Evolutionary conservation across 2,329 filamentous ascomycete genomes (phyloP).

Genomic region (Fusarium euwallaceae): DNA sequence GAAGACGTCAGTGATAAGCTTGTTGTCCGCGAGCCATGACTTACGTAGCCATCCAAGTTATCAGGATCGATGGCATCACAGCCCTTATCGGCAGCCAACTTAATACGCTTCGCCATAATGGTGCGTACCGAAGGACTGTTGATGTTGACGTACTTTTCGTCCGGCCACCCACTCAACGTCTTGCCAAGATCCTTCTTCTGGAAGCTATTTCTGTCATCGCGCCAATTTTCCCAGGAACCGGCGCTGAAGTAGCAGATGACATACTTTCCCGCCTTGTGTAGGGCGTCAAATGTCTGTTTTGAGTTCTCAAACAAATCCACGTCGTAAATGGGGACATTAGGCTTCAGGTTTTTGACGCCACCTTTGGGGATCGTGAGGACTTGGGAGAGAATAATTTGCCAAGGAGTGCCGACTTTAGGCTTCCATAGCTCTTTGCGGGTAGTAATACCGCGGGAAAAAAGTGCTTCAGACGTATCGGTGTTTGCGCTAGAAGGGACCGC

Average conservation of each 20-base stretch:
- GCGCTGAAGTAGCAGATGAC: slow-evolving; percentile 84
- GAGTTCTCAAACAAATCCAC: slow-evolving; percentile 69
- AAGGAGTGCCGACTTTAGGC: slow-evolving; percentile 65
- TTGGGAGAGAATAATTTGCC: slow-evolving; percentile 72
- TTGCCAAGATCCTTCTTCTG: slow-evolving; percentile 67
- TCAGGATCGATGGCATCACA: slow-evolving; percentile 80
- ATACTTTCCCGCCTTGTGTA: slow-evolving; percentile 68
- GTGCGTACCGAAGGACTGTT: slow-evolving; percentile 68
- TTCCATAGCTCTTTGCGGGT: slow-evolving; percentile 59
- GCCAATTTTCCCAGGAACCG: slow-evolving; percentile 75
- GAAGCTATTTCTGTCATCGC: slow-evolving; percentile 70
- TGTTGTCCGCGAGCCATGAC: slow-evolving; percentile 34
- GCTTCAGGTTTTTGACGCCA: slow-evolving; percentile 45
- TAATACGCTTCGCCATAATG: slow-evolving; percentile 74
- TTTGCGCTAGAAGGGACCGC: not conserved
- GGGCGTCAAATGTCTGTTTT: slow-evolving; percentile 61
- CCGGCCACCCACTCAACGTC: slow-evolving; percentile 72
- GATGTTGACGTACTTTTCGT: slow-evolving; percentile 76
- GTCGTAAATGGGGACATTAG: slow-evolving; percentile 64
- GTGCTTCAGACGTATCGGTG: not conserved
- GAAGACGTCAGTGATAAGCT: not conserved
- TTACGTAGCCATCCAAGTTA: slow-evolving; percentile 75
- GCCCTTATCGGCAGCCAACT: slow-evolving; percentile 71
- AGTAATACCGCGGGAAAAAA: not conserved
- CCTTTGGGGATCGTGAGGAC: slow-evolving; percentile 59